phyloP scores from a whole-genome alignment of 441 rosid species.

The Euphorbia celastroides region DNA sequence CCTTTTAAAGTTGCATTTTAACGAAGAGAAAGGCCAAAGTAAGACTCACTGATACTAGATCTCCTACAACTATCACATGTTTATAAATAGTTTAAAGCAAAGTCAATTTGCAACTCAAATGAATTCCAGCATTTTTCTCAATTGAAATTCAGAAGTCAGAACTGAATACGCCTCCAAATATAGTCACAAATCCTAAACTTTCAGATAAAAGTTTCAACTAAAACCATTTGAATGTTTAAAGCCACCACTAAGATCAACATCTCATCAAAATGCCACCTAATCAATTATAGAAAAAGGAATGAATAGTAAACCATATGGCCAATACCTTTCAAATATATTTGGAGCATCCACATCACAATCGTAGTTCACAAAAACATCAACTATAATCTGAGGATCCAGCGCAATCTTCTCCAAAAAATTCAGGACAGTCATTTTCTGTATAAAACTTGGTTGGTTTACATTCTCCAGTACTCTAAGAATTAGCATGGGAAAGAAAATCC shows the following conservation, averaged over 20 bases:
- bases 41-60: neutral
- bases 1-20: neutral
- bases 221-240: neutral
- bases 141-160: neutral
- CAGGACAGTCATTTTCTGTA: conserved; percentile 97
- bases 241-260: neutral
- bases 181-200: neutral
- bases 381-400: conserved; percentile 65
- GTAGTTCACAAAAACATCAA: conserved; percentile 92
- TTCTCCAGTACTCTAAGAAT: conserved; percentile 95
- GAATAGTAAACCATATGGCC: neutral
- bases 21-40: neutral
- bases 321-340: conserved; percentile 94
- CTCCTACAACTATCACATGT: neutral
- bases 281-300: conserved; percentile 8
- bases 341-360: conserved; percentile 96
- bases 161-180: neutral
- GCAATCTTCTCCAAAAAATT: conserved; percentile 78
- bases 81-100: neutral
- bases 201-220: neutral
- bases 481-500: conserved; percentile 97
- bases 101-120: neutral
- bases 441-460: conserved; percentile 95
- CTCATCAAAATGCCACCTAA: neutral
- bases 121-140: neutral